phyloP scores from a whole-genome alignment of 805 yeast genomes.

The Kazachstania bromeliacearum region DNA sequence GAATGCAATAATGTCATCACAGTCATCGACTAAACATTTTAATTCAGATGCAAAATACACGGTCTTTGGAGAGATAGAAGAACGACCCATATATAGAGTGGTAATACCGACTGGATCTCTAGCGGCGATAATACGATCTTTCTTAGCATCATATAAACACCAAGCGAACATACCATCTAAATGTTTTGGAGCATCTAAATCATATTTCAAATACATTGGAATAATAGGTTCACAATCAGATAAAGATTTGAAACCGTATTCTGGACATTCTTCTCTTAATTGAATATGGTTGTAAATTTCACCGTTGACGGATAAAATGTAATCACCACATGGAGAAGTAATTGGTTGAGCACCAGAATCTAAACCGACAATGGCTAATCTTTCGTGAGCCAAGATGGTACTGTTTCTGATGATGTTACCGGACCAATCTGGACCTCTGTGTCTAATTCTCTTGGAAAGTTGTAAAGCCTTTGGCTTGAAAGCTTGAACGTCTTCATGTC shows the following conservation, averaged over 20 bases:
- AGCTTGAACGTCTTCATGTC: slow-evolving; percentile 65
- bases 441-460: slow-evolving; percentile 87
- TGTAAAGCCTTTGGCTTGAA: slow-evolving; percentile 86
- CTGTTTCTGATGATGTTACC: slow-evolving; percentile 75
- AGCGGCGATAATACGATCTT: slow-evolving; percentile 89
- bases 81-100: slow-evolving; percentile 90
- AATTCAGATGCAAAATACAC: slow-evolving; percentile 89
- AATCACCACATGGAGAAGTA: slow-evolving; percentile 64
- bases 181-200: slow-evolving; percentile 78
- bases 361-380: slow-evolving; percentile 94
- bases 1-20: slow-evolving; percentile 88
- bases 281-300: slow-evolving; percentile 96
- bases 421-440: slow-evolving; percentile 99
- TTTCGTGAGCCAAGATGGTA: slow-evolving; percentile 86
- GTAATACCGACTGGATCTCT: slow-evolving; percentile 98
- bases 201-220: slow-evolving; percentile 83
- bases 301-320: slow-evolving; percentile 83
- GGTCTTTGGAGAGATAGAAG: slow-evolving; percentile 56
- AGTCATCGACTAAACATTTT: slow-evolving; percentile 87
- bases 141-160: slow-evolving; percentile 74
- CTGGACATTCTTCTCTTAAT: slow-evolving; percentile 64
- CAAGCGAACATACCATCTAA: slow-evolving; percentile 98
- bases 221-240: slow-evolving; percentile 97
- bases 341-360: slow-evolving; percentile 99
- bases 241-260: slow-evolving; percentile 72